These are phyloP conservation scores for Sinapis alba DNA, from an alignment of 441 rosid species.

Conservation along the genomic window DNA sequence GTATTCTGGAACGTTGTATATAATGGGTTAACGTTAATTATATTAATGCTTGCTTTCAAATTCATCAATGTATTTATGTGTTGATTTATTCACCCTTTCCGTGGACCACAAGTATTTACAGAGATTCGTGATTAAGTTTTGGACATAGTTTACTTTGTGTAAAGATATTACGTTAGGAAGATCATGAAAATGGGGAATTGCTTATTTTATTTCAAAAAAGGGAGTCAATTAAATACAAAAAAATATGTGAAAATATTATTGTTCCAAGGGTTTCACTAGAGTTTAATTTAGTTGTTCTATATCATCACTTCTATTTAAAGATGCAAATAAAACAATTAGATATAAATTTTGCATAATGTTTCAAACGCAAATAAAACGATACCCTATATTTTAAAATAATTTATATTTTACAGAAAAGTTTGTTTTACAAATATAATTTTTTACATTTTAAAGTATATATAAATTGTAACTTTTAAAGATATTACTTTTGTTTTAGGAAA, in stretches of 20 bases:
- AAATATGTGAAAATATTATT: background rate
- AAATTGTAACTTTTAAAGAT: too few relatives aligned
- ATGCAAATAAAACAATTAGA: too few relatives aligned
- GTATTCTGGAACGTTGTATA: conserved; percentile 23
- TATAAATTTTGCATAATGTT: too few relatives aligned
- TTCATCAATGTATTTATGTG: conserved; percentile 1
- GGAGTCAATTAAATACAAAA: background rate
- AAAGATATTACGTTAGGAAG: background rate
- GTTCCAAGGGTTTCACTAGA: background rate
- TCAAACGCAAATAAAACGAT: too few relatives aligned
- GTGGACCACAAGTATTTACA: conserved; percentile 14
- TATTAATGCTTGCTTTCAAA: conserved; percentile 21
- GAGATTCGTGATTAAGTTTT: background rate
- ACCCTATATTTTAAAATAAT: too few relatives aligned
- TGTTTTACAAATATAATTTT: too few relatives aligned
- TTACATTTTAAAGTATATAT: too few relatives aligned
- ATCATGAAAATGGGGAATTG: background rate
- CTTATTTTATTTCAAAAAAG: background rate
- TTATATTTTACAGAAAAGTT: too few relatives aligned
- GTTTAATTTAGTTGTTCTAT: too few relatives aligned
- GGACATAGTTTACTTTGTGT: background rate
- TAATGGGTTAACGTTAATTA: background rate
- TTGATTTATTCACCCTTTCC: background rate
- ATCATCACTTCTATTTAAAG: too few relatives aligned
- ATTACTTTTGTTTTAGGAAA: too few relatives aligned